phyloP scores from a whole-genome alignment of 352 stramenopile genomes.

The Saprolegnia parasitica region DNA sequence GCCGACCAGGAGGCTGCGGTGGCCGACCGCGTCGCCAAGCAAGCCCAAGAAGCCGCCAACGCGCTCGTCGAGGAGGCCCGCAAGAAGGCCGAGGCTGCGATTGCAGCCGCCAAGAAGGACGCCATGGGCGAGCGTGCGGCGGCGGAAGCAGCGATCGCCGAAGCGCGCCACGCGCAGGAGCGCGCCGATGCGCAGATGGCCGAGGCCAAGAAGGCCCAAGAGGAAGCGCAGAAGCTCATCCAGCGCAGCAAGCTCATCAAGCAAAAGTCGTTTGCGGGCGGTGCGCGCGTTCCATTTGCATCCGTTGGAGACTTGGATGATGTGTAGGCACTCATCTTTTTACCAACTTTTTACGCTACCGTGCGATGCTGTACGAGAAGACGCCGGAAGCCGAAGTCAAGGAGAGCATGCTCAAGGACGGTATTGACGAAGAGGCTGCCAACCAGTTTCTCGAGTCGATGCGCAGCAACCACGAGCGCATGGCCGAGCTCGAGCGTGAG shows the following conservation, averaged over 20 bases:
- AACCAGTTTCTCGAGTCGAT: slow-evolving; percentile 22
- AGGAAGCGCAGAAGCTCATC: slow-evolving; percentile 26
- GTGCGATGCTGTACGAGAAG: slow-evolving; percentile 25
- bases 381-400: slow-evolving; percentile 4
- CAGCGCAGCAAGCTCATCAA: slow-evolving; percentile 25
- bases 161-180: slow-evolving; percentile 12
- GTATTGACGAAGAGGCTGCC: slow-evolving; percentile 15
- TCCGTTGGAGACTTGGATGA: not conserved
- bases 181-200: slow-evolving; percentile 26
- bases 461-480: slow-evolving; percentile 1
- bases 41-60: slow-evolving; percentile 22
- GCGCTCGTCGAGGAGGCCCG: slow-evolving; percentile 13
- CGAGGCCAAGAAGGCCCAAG: slow-evolving; percentile 20
- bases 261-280: slow-evolving; percentile 19
- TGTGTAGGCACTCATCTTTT: slow-evolving; percentile 17
- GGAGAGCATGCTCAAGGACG: slow-evolving; percentile 13
- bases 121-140: slow-evolving; percentile 19
- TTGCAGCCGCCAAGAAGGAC: slow-evolving; percentile 9
- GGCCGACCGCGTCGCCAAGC: slow-evolving; percentile 17
- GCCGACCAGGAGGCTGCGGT: slow-evolving; percentile 6
- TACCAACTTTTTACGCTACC: slow-evolving; percentile 22
- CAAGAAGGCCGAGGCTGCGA: slow-evolving; percentile 11
- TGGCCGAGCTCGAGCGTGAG: slow-evolving; percentile 32
- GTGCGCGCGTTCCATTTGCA: not conserved
- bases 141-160: slow-evolving; percentile 14